Percentiles rank a stretch among this genome's conserved stretches.
These are phyloP conservation scores for Annona squamosa DNA, from an alignment of 164 flowering plant genomes.

Conservation along the genomic window DNA sequence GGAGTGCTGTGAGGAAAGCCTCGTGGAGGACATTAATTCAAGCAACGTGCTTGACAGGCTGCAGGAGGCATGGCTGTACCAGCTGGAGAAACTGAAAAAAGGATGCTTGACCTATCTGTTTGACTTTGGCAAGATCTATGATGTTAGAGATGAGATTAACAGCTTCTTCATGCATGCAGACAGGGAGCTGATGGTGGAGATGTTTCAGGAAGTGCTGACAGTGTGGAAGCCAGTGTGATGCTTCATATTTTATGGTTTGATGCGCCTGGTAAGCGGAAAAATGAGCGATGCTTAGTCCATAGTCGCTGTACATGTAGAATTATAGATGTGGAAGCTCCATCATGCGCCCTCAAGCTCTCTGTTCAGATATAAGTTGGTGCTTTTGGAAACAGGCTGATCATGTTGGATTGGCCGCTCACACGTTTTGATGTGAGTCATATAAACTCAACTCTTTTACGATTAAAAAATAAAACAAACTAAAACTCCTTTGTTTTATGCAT, in stretches of 20 bases:
- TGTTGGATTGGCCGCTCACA: no score
- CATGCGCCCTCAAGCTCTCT: no score
- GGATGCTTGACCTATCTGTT: constrained; percentile 73
- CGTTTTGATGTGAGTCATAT: no score
- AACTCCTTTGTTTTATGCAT: no score
- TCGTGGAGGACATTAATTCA: constrained; percentile 75
- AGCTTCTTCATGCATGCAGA: constrained; percentile 67
- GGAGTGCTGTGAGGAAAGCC: constrained; percentile 79
- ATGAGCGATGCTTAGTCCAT: no score
- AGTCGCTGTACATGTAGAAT: no score
- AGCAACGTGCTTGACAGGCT: constrained; percentile 84
- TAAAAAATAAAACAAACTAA: no score
- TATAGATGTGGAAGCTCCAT: no score
- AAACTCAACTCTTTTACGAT: no score
- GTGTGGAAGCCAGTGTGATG: constrained; percentile 65
- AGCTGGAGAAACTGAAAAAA: constrained; percentile 65
- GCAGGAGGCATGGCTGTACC: constrained; percentile 88
- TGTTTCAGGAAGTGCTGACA: constrained; percentile 81
- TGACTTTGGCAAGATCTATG: constrained; percentile 86
- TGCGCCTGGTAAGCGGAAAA: no score
- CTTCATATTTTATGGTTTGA: background rate
- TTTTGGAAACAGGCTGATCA: no score
- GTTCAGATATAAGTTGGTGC: no score
- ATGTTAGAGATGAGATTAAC: constrained; percentile 65
- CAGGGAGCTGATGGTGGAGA: constrained; percentile 68